Evolutionary conservation across 495 filamentous ascomycete species (phyloP).

Genomic region (Pyrenula massariospora): DNA sequence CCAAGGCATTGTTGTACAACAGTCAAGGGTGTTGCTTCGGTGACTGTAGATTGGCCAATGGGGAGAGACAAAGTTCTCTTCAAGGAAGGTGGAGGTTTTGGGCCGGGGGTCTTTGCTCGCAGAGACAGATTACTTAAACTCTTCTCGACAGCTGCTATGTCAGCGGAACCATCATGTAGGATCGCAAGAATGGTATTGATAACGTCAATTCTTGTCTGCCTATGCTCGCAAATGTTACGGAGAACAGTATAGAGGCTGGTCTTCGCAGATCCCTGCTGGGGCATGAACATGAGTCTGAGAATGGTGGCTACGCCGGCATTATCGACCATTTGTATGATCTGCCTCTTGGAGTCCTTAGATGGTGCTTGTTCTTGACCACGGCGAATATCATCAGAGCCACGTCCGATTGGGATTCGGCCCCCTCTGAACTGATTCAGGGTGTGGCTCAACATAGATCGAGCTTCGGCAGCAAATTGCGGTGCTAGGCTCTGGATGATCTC

Average conservation of each 20-base stretch:
- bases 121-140: conserved; percentile 89
- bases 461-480: conserved; percentile 73
- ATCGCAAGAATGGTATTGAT: conserved; percentile 86
- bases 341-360: conserved; percentile 42
- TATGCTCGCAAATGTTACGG: conserved; percentile 80
- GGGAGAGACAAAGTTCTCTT: conserved; percentile 58
- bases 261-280: conserved; percentile 72
- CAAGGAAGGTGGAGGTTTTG: conserved; percentile 68
- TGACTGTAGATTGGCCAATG: conserved; percentile 39
- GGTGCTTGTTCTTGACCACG: conserved; percentile 25
- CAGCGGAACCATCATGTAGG: conserved; percentile 88
- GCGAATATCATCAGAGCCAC: conserved; percentile 25
- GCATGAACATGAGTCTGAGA: conserved; percentile 92
- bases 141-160: conserved; percentile 85
- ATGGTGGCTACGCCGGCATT: conserved; percentile 90
- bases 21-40: conserved; percentile 82
- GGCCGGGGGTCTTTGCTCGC: conserved; percentile 70
- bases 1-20: conserved; percentile 91
- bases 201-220: conserved; percentile 89
- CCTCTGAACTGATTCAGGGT: conserved; percentile 51
- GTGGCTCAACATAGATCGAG: conserved; percentile 55
- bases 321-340: conserved; percentile 90
- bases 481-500: conserved; percentile 78
- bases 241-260: conserved; percentile 75
- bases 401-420: conserved; percentile 25